A percentile compares a stretch with the other conserved stretches of the same genome.
phyloP scores from a whole-genome alignment of 2,329 filamentous ascomycete species.

The Trichocomaceae sp. region DNA sequence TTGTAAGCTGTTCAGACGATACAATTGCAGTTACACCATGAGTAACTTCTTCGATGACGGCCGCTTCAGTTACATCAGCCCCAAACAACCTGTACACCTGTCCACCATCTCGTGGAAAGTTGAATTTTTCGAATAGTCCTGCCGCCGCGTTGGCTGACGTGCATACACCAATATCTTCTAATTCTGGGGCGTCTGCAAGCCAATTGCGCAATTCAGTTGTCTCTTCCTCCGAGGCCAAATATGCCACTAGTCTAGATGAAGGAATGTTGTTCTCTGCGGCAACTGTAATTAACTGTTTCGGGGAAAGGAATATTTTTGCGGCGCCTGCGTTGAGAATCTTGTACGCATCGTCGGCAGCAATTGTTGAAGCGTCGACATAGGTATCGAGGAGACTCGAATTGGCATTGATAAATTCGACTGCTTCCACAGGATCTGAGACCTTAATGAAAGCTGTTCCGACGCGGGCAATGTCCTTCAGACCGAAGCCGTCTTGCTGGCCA shows the following conservation, averaged over 20 bases:
- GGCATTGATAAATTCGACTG: constrained; percentile 49
- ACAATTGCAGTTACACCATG: constrained; percentile 63
- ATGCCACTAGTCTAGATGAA: constrained; percentile 52
- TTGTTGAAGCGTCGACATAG: constrained; percentile 68
- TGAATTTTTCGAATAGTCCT: constrained; percentile 32
- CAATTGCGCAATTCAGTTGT: constrained; percentile 35
- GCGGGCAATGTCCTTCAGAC: constrained; percentile 50
- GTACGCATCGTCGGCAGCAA: constrained; percentile 66
- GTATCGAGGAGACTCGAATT: constrained; percentile 53
- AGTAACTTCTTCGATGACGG: constrained; percentile 43
- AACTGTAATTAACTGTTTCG: constrained; percentile 58
- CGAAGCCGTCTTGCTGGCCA: constrained; percentile 45
- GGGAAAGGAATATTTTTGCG: constrained; percentile 72
- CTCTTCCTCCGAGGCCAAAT: constrained; percentile 38
- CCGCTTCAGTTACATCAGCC: constrained; percentile 38
- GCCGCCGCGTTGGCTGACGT: constrained; percentile 34
- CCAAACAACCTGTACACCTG: constrained; percentile 34
- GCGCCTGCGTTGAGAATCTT: constrained; percentile 80
- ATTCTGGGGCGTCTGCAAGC: constrained; percentile 31
- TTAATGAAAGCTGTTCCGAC: constrained; percentile 53
- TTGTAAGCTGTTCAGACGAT: constrained; percentile 62
- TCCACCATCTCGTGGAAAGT: constrained; percentile 34
- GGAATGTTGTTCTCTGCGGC: constrained; percentile 46
- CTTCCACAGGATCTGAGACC: constrained; percentile 36
- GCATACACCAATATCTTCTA: constrained; percentile 31